Base-by-base conservation (phyloP, 2,329 filamentous ascomycete species). In the Scleromitrula shiraiana region DNA sequence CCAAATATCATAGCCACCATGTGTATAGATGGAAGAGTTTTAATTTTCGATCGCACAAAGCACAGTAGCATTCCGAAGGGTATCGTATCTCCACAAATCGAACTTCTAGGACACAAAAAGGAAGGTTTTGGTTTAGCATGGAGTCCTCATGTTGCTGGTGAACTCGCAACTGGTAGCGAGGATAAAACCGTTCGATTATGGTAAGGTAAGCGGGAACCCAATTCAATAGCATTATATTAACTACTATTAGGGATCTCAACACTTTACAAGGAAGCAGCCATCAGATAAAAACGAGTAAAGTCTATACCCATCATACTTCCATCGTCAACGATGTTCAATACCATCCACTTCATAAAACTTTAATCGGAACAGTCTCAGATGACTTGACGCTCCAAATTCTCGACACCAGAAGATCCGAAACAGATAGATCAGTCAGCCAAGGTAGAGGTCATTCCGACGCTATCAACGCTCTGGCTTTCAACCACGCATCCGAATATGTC, bases 291-390 rank as follows among this genome's bases (percentile, higher is more conserved):
- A 83, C 89, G 10, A 72, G 76, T 5, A 78, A 83, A 40, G 84
- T 79, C 32, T 97, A 93, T 68, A 91, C 82, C 1, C 87, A 96
- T 56, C 94, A 98, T 66, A 82, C 77, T 17, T 83, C 91, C 22
- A 86, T 93, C 46, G 93, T 98, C 64, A 98, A 98, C 65, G 93
- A 98, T 62, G 90, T 98, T 26, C 89, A 97, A 68, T 88, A 95
- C 64, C 91, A 97, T 60, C 90, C 91, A 7, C 78, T 89, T 36
- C 87, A 91, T 54, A 83, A 81, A 60, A 82, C 83, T 58, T 82
- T 94, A 54, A 86, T 98, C 53, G 94, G 91, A 53, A 91, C 87
- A 14, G 93, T 95, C 3, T 97, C 93, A 4, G 93, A 98, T 64
- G 93, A 98, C 64, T 76, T 93, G 57, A 96, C 88, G 7, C 80